phyloP scores from a whole-genome alignment of 345 rosid species.

The Eucalyptus pauciflora region DNA sequence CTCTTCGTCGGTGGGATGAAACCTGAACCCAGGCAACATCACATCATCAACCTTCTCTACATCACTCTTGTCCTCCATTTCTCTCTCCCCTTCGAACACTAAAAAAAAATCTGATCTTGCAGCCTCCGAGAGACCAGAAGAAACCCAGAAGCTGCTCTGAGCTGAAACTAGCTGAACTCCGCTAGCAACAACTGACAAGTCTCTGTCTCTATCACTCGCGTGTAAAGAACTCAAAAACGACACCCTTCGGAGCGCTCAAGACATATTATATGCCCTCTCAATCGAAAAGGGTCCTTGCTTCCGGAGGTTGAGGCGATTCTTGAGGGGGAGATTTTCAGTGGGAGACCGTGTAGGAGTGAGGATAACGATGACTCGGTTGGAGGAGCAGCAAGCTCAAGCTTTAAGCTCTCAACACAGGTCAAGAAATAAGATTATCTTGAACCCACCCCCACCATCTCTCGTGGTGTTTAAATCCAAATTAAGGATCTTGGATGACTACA shows the following conservation, averaged over 20 bases:
- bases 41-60: conserved; percentile 57
- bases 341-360: conserved; percentile 4
- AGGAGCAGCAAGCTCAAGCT: not conserved
- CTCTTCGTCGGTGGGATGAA: conserved; percentile 96
- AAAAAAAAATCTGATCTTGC: not conserved
- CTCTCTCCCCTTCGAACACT: not conserved
- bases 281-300: conserved; percentile 1
- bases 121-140: not conserved
- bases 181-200: not conserved
- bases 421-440: not conserved
- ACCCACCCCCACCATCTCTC: not conserved
- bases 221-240: not conserved
- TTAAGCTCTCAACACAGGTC: not conserved
- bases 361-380: not conserved
- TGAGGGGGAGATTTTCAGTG: conserved; percentile 3
- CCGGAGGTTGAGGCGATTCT: conserved; percentile 22
- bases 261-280: conserved; percentile 12
- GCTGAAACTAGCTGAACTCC: not conserved
- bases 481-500: conserved; percentile 13
- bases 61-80: conserved; percentile 16
- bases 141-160: not conserved
- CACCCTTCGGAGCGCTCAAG: not conserved
- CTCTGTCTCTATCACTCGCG: not conserved
- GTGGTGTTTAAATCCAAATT: conserved; percentile 13
- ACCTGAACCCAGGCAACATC: conserved; percentile 85